Evolutionary conservation across 2,329 filamentous ascomycete genomes (phyloP).

Genomic region (Esteya vermicola): DNA sequence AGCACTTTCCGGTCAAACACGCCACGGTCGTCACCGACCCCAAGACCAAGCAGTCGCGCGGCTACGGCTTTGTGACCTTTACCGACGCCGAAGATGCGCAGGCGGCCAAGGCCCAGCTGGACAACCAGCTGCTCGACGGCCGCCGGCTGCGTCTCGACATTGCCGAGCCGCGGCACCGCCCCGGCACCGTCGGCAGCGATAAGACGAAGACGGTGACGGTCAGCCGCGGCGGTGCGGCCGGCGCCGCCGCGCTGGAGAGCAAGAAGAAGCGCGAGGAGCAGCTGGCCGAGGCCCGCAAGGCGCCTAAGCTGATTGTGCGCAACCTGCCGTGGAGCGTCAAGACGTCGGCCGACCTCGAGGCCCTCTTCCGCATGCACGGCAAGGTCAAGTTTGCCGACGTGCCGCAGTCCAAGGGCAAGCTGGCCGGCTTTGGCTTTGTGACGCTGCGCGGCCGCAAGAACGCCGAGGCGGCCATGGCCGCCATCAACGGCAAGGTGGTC

Average conservation of each 20-base stretch:
- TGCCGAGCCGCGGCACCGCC: constrained; percentile 70
- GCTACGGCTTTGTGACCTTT: constrained; percentile 95
- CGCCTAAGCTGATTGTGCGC: constrained; percentile 71
- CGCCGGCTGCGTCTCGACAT: constrained; percentile 75
- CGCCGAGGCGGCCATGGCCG: constrained; percentile 74
- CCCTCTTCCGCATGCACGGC: constrained; percentile 74
- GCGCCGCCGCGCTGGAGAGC: constrained; percentile 22
- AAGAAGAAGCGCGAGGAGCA: constrained; percentile 46
- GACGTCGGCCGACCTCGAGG: constrained; percentile 62
- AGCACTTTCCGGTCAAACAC: constrained; percentile 90
- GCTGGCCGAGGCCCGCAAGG: constrained; percentile 42
- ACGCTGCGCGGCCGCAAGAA: constrained; percentile 79
- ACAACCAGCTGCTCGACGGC: constrained; percentile 65
- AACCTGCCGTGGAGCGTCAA: constrained; percentile 97
- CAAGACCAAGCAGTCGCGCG: constrained; percentile 72
- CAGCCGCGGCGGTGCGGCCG: not conserved
- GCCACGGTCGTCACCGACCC: constrained; percentile 84
- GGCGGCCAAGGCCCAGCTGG: constrained; percentile 65
- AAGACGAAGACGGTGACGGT: constrained; percentile 11
- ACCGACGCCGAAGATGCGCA: constrained; percentile 84
- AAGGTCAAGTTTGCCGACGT: constrained; percentile 82
- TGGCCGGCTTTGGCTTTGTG: constrained; percentile 87
- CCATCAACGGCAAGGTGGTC: constrained; percentile 77
- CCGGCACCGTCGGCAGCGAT: constrained; percentile 27
- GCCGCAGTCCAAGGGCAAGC: constrained; percentile 60